These are phyloP conservation scores for Hypoxylon rubiginosum DNA, from an alignment of 2,329 filamentous ascomycete species.

Conservation along the genomic window DNA sequence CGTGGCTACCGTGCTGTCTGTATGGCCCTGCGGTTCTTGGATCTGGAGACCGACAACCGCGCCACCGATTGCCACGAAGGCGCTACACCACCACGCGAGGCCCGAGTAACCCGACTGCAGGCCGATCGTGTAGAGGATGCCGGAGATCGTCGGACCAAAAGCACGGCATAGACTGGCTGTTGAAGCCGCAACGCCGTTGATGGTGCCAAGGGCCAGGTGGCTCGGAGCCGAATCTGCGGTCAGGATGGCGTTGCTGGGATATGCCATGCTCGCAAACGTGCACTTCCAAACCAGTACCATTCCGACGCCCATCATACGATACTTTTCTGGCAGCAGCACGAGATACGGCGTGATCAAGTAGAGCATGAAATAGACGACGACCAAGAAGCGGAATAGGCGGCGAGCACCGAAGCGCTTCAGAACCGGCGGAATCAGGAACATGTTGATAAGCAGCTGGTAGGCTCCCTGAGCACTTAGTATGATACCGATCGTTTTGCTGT, in stretches of 20 bases:
- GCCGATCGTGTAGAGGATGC: slow-evolving; percentile 85
- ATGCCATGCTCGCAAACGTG: slow-evolving; percentile 90
- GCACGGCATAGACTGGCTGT: slow-evolving; percentile 90
- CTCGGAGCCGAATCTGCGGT: slow-evolving; percentile 90
- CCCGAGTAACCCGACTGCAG: slow-evolving; percentile 86
- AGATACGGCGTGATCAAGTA: slow-evolving; percentile 92
- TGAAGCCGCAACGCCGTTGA: slow-evolving; percentile 93
- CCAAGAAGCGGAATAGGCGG: slow-evolving; percentile 83
- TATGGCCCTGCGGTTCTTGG: slow-evolving; percentile 69
- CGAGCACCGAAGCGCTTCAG: slow-evolving; percentile 82
- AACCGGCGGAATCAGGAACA: slow-evolving; percentile 85
- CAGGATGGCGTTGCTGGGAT: slow-evolving; percentile 90
- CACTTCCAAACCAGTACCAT: slow-evolving; percentile 89
- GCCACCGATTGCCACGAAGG: slow-evolving; percentile 79
- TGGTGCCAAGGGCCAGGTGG: slow-evolving; percentile 85
- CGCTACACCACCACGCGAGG: slow-evolving; percentile 93
- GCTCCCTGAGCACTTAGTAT: slow-evolving; percentile 90
- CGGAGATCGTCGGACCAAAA: slow-evolving; percentile 89
- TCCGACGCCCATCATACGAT: slow-evolving; percentile 83
- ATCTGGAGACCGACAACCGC: slow-evolving; percentile 82
- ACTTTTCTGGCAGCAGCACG: slow-evolving; percentile 79
- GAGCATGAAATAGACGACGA: slow-evolving; percentile 86
- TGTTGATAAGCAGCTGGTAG: slow-evolving; percentile 89
- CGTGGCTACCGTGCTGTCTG: slow-evolving; percentile 55
- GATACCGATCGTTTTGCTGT: slow-evolving; percentile 86